Conservation (phyloP, 768 basidiomycete species). For the Gymnopilus junonius region DNA sequence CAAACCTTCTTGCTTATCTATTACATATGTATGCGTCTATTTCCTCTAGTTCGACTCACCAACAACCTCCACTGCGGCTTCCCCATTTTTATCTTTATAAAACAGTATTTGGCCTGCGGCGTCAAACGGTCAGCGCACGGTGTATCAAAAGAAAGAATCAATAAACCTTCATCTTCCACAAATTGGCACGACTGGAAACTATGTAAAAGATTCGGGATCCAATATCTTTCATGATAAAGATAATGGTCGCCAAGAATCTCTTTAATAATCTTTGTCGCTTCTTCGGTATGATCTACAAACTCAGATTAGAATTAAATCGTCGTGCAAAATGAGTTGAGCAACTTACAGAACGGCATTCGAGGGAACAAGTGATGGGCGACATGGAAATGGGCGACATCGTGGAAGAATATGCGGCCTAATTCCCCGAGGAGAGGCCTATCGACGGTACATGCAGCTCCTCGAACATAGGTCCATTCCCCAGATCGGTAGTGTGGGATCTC, state of each 20-base stretch:
- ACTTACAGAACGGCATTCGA: slow-evolving; percentile 45
- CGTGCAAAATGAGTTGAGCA: no score
- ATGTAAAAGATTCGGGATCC: slow-evolving; percentile 5
- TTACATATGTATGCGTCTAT: no score
- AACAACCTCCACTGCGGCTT: no score
- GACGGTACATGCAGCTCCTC: slow-evolving; percentile 52
- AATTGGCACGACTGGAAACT: neutral
- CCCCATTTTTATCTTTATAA: no score
- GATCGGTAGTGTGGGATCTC: slow-evolving; percentile 52
- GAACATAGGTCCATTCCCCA: slow-evolving; percentile 47
- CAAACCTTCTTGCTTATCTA: no score
- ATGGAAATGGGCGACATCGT: slow-evolving; percentile 50
- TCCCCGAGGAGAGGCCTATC: slow-evolving; percentile 51
- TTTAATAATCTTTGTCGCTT: slow-evolving; percentile 40
- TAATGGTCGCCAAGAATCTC: slow-evolving; percentile 42
- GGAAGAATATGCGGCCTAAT: slow-evolving; percentile 53
- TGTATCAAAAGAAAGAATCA: neutral
- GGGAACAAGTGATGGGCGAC: slow-evolving; percentile 52
- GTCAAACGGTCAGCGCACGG: no score
- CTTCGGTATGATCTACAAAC: slow-evolving; percentile 44
- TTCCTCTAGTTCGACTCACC: no score
- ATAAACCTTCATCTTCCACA: slow-evolving; percentile 14
- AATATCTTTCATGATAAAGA: slow-evolving; percentile 47
- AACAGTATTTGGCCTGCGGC: no score
- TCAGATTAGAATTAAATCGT: no score